Base-by-base conservation (phyloP, 257 asterid genomes). In the Forsythia viridissima region DNA sequence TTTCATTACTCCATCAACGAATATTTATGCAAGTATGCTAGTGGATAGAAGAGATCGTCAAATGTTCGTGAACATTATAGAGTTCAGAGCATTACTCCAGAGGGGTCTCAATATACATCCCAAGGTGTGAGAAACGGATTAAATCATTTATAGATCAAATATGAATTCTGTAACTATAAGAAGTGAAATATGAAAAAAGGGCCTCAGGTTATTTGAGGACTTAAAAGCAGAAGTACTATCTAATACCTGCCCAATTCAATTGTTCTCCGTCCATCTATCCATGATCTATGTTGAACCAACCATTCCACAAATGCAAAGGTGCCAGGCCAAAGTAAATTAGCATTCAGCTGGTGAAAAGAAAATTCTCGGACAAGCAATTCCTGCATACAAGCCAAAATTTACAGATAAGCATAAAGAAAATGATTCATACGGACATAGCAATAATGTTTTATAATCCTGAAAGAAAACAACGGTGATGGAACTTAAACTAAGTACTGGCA, bases 251-350 rank as follows among this genome's bases (percentile, higher is more conserved):
- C 99, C 76, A 95, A 83, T 80, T 95, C 98, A 72, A 93, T 82
- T 20, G 87, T 86, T 72, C 86, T 87, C 67, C 91, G 88, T 71
- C 97, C 94, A 46, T 88, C 92, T 48, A 91, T 72, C 92, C 87
- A 88, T 5, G 84, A 70, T 43, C 85, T 85, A 76, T 93, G 87
- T 52, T 91, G 86, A 78, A 82, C 92, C 77, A 95, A 59, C 99
- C 98, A 95, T 80, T 92, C 97, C 0, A 91, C 89, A 84, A 95
- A 95, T 44, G 97, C 91, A 88, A 95, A 95, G 11, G 98, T 91
- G 73, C 99, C 99, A 16, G 99, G 99, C 99, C 98, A 95, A 76
- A 93, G 89, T 46, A 95, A 84, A 89, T 95, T 95, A 77, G 98
- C 98, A 84, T 95, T 95, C 80, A 93, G 76, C 85, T 90, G 91